Evolutionary conservation across 2,329 filamentous ascomycete species (phyloP).

Genomic region (Xylaria digitata): DNA sequence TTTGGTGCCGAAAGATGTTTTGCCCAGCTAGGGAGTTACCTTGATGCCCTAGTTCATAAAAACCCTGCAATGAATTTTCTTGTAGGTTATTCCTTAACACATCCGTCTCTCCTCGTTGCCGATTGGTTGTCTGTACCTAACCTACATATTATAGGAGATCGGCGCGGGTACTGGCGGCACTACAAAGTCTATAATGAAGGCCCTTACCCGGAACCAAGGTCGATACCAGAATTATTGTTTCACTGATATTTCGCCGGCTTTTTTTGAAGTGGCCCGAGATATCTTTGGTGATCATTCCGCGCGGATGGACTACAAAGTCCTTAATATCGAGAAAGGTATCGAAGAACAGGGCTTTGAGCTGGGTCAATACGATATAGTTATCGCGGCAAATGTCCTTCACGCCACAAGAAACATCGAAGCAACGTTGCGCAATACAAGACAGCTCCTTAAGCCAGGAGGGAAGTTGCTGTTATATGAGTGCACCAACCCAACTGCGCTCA

Average conservation of each 20-base stretch:
- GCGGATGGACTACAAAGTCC: conserved; percentile 46
- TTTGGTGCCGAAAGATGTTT: conserved; percentile 38
- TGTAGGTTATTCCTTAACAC: conserved; percentile 18
- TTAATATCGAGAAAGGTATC: conserved; percentile 49
- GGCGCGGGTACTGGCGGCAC: conserved; percentile 47
- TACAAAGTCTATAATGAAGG: conserved; percentile 44
- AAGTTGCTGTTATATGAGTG: conserved; percentile 37
- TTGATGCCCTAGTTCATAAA: conserved; percentile 36
- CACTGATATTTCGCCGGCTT: conserved; percentile 47
- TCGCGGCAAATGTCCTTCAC: conserved; percentile 47
- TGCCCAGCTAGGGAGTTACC: conserved; percentile 36
- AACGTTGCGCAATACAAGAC: conserved; percentile 39
- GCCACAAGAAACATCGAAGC: conserved; percentile 38
- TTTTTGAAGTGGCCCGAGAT: conserved; percentile 46
- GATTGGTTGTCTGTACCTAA: conserved; percentile 36
- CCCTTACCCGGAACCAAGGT: conserved; percentile 36
- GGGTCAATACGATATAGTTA: conserved; percentile 47
- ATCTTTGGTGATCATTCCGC: conserved; percentile 41
- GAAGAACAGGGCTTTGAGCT: conserved; percentile 48
- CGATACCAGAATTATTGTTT: conserved; percentile 44
- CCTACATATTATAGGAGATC: conserved; percentile 41
- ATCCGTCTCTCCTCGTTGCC: conserved; percentile 4
- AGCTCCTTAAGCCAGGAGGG: conserved; percentile 42
- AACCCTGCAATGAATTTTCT: conserved; percentile 38
- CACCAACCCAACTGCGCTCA: conserved; percentile 32